Evolutionary conservation across 768 basidiomycete genomes (phyloP), one percentile per base, ranked within the genome.

Genomic region (Mycena amicta): DNA sequence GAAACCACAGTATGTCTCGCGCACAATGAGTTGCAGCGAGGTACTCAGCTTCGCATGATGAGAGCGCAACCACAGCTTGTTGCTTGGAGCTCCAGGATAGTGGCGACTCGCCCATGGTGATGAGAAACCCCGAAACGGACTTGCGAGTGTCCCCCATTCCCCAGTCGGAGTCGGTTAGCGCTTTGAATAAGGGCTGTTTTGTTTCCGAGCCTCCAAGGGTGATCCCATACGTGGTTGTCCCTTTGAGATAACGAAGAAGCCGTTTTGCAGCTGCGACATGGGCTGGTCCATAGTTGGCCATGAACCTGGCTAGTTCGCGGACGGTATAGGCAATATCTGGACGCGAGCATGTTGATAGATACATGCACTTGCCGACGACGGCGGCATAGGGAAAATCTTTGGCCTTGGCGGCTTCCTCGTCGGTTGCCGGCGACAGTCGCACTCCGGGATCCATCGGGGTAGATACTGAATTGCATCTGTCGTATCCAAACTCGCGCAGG

Each of bases 61-160:
- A 76, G 11, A 75, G 70, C 2, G 69, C 67, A 11, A 74, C 63
- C 6, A 72, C 62, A 1, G 67, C 60, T 52, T 78, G 74, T 26
- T 65, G 56, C 51, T 69, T 70, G 2, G 71, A 68, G 15, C 61
- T 64, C 76, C 75, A 76, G 3, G 66, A 66, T 3, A 76, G 60
- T 0, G 70, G 62, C 12, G 54, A 55, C 31, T 55, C 66, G 26
- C 67, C 66, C 18, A 71, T 37, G 29, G 69, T 62, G 51, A 71
- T 72, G 16, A 69, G 57, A 51, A 71, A 74, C 0, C 73, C 72
- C 2, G 70, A 74, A 1, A 72, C 67, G 0, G 76, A 72, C 18
- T 64, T 51, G 12, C 64, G 29, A 2, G 53, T 50, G 37, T 63
- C 62, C 0, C 58, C 62, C 62, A 56, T 59, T 31, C 57, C 58